Conservation (phyloP, 306 rosid genomes). For the Sophora flavescens region DNA sequence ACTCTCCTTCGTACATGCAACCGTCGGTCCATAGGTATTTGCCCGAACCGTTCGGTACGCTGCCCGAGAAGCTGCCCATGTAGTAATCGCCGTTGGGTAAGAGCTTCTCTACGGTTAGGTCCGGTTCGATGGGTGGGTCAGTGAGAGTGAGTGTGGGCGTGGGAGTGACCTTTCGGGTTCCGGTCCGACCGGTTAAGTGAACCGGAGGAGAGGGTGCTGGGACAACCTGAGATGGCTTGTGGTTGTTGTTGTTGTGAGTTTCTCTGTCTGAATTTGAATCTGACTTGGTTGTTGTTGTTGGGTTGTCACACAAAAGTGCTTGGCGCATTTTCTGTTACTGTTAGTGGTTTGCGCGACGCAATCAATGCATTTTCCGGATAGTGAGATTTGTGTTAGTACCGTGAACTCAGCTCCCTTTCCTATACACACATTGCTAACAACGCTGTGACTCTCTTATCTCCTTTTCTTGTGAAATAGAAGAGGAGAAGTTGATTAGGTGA, state of each 20-base stretch:
- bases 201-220: constrained; percentile 24
- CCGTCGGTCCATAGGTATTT: constrained; percentile 93
- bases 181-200: constrained; percentile 49
- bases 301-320: constrained; percentile 51
- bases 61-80: constrained; percentile 78
- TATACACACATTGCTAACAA: too few species aligned
- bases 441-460: too few species aligned
- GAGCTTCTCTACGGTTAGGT: constrained; percentile 44
- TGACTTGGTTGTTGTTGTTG: constrained; percentile 13
- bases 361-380: constrained; percentile 50
- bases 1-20: constrained; percentile 92
- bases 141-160: too few species aligned
- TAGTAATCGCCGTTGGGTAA: constrained; percentile 90
- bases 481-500: not conserved
- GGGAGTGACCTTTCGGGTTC: constrained; percentile 75
- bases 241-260: not conserved
- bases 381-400: not conserved
- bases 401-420: not conserved
- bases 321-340: constrained; percentile 76
- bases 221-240: constrained; percentile 34
- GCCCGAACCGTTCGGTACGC: constrained; percentile 83
- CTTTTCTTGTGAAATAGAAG: not conserved
- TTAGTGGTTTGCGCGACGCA: constrained; percentile 3
- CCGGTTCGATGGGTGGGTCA: constrained; percentile 24
- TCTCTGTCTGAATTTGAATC: constrained; percentile 46